Evolutionary conservation across 768 basidiomycete genomes (phyloP).

Genomic region (Leccinellum rugosiceps): DNA sequence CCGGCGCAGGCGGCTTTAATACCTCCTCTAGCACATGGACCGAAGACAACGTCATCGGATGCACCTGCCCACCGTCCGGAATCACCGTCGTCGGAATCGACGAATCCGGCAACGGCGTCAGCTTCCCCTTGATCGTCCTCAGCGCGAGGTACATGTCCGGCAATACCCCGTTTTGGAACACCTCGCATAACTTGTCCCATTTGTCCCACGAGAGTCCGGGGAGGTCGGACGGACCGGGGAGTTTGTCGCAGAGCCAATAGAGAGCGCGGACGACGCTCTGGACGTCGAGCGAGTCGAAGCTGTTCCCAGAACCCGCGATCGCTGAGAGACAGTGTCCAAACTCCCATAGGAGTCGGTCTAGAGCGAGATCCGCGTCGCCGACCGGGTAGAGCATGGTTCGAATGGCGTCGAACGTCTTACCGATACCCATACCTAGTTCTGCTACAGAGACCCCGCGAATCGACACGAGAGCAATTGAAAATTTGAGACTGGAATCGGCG

Average conservation of each 20-base stretch:
- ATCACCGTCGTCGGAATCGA: slow-evolving; percentile 29
- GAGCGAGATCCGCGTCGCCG: slow-evolving; percentile 20
- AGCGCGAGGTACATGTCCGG: slow-evolving; percentile 29
- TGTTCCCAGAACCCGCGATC: slow-evolving; percentile 25
- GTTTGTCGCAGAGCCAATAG: slow-evolving; percentile 53
- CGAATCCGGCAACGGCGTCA: slow-evolving; percentile 28
- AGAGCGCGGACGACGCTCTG: slow-evolving; percentile 45
- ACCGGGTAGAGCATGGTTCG: slow-evolving; percentile 26
- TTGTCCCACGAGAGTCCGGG: slow-evolving; percentile 46
- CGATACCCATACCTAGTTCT: slow-evolving; percentile 16
- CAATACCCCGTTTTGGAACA: slow-evolving; percentile 27
- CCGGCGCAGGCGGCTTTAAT: slow-evolving; percentile 37
- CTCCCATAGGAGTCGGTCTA: slow-evolving; percentile 32
- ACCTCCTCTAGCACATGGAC: slow-evolving; percentile 47
- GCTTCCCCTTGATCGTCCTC: slow-evolving; percentile 31
- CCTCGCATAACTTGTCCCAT: slow-evolving; percentile 46
- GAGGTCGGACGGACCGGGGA: slow-evolving; percentile 44
- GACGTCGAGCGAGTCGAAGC: slow-evolving; percentile 29
- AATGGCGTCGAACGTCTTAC: slow-evolving; percentile 25
- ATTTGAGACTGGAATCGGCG: slow-evolving; percentile 28
- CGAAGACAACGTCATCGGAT: slow-evolving; percentile 37
- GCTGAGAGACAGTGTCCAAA: slow-evolving; percentile 36
- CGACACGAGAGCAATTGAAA: slow-evolving; percentile 33
- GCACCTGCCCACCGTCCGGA: slow-evolving; percentile 31
- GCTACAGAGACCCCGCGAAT: slow-evolving; percentile 29